These are phyloP conservation scores for Metschnikowia picachoensis DNA, from an alignment of 805 yeast genomes.

Conservation along the genomic window DNA sequence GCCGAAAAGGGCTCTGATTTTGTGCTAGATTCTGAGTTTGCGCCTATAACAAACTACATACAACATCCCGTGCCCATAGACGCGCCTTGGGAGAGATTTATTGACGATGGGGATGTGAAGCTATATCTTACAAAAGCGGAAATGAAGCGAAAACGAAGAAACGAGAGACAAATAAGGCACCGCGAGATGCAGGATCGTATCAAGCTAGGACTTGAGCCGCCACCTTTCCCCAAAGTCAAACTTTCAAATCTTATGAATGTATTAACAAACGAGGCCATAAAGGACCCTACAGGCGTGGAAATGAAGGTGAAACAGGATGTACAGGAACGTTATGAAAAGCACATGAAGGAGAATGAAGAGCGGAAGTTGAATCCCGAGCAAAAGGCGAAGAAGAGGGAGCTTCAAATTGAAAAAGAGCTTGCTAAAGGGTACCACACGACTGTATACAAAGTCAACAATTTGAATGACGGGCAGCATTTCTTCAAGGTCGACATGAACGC, in stretches of 20 bases:
- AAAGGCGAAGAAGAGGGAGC: constrained; percentile 44
- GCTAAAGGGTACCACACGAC: constrained; percentile 49
- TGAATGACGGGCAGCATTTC: constrained; percentile 62
- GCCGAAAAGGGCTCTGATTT: constrained; percentile 21
- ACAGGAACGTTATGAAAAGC: constrained; percentile 54
- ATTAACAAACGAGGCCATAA: constrained; percentile 76
- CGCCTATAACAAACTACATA: constrained; percentile 63
- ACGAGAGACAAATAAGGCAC: constrained; percentile 57
- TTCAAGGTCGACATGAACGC: constrained; percentile 81
- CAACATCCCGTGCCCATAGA: constrained; percentile 76
- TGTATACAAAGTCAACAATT: constrained; percentile 53
- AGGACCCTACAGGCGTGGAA: constrained; percentile 88
- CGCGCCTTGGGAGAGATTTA: constrained; percentile 52
- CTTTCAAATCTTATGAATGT: constrained; percentile 83
- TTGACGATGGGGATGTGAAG: constrained; percentile 30
- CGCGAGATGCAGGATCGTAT: constrained; percentile 76
- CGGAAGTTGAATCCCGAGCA: constrained; percentile 62
- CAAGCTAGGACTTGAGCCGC: constrained; percentile 75
- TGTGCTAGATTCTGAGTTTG: constrained; percentile 34
- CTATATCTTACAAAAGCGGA: constrained; percentile 74
- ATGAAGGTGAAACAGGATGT: constrained; percentile 65
- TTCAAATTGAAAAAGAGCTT: constrained; percentile 47
- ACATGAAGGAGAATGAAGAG: constrained; percentile 55
- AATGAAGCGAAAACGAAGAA: constrained; percentile 65
- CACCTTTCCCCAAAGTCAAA: constrained; percentile 87